A percentile compares a stretch with the other conserved stretches of the same genome.
Evolutionary conservation across 306 rosid species (phyloP).

Genomic region (Dalbergia oliveri): DNA sequence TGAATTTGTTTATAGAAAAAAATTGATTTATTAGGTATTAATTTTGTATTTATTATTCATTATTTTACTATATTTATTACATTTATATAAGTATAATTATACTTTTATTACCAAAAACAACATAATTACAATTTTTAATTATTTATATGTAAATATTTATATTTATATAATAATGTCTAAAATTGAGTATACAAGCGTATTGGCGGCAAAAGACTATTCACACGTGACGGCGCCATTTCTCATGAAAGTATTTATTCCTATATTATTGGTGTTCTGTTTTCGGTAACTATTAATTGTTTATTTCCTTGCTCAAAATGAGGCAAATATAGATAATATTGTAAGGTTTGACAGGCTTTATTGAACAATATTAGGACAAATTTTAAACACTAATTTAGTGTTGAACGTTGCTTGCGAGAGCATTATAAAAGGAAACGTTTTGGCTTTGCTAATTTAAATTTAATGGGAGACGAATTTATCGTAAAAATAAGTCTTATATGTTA

Average conservation of each 20-base stretch:
- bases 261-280: background rate
- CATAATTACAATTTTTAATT: no score
- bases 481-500: no score
- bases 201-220: constrained; percentile 11
- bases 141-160: no score
- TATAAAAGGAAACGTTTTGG: background rate
- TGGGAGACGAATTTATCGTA: no score
- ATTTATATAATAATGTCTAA: no score
- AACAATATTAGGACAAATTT: background rate
- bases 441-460: background rate
- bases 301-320: background rate
- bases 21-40: no score
- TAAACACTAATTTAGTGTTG: background rate
- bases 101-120: no score
- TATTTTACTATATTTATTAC: no score
- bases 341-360: background rate
- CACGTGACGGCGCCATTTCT: constrained; percentile 15
- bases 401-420: background rate
- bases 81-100: no score
- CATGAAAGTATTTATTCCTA: background rate
- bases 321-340: constrained; percentile 1
- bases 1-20: no score
- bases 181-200: background rate
- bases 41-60: no score
- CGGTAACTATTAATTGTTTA: background rate